A percentile compares a stretch with the other conserved stretches of the same genome.
Conservation (phyloP, 2,329 filamentous ascomycete genomes). For the Scolecobasidium constrictum region DNA sequence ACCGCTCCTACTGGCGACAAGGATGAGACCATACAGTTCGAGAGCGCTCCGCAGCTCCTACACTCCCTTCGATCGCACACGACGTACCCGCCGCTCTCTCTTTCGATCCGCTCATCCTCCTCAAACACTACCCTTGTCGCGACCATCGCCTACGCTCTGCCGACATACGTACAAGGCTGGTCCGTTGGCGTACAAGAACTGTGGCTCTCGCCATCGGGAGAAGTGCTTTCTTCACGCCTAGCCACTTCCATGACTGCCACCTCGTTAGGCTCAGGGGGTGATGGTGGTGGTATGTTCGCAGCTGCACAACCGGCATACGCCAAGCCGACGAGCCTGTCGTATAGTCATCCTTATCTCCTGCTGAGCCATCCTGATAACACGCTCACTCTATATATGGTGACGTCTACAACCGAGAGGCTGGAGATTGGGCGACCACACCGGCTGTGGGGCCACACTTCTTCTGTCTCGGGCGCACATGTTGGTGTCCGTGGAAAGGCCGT, state of each 20-base stretch:
- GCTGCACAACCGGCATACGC: conserved; percentile 4
- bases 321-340: conserved; percentile 32
- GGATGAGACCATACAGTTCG: neutral
- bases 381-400: conserved; percentile 69
- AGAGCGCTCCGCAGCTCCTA: conserved; percentile 47
- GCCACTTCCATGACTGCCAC: conserved; percentile 16
- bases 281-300: conserved; percentile 20
- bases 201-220: conserved; percentile 46
- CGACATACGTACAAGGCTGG: conserved; percentile 69
- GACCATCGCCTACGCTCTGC: conserved; percentile 77
- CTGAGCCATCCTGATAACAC: conserved; percentile 82
- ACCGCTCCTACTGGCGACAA: conserved; percentile 10
- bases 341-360: conserved; percentile 71
- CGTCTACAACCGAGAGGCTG: conserved; percentile 54
- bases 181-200: conserved; percentile 88
- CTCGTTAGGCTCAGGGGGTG: conserved; percentile 28
- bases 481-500: conserved; percentile 79
- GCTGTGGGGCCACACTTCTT: conserved; percentile 86
- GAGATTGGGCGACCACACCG: conserved; percentile 62
- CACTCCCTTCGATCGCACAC: conserved; percentile 74
- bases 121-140: conserved; percentile 61
- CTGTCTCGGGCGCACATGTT: conserved; percentile 76
- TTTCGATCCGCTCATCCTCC: conserved; percentile 65
- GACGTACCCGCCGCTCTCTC: conserved; percentile 63
- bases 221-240: conserved; percentile 37